phyloP scores from a whole-genome alignment of 352 stramenopile genomes.

The Phytopythium delawarense region DNA sequence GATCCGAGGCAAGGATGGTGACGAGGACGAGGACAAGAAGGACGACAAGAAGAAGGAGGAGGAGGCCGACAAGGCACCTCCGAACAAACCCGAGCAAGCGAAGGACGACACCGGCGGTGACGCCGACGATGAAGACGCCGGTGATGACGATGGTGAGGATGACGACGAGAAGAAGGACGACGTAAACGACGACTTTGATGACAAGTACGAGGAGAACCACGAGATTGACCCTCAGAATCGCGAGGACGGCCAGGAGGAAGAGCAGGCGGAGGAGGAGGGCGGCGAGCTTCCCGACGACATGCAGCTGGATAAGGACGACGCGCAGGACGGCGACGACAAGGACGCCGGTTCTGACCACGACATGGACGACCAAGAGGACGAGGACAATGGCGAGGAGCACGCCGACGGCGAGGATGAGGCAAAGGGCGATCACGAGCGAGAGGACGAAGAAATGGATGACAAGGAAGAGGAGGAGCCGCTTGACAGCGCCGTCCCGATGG shows the following conservation, averaged over 20 bases:
- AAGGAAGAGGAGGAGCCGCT: constrained; percentile 61
- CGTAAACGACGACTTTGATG: constrained; percentile 90
- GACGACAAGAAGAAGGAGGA: constrained; percentile 62
- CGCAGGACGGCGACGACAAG: constrained; percentile 32
- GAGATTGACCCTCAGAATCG: constrained; percentile 53
- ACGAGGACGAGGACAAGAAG: constrained; percentile 79
- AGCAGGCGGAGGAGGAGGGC: constrained; percentile 59
- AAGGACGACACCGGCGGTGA: constrained; percentile 33
- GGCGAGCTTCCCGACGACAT: constrained; percentile 80
- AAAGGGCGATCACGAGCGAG: constrained; percentile 33
- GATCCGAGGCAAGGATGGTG: constrained; percentile 87
- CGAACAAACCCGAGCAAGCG: constrained; percentile 45
- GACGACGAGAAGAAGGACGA: constrained; percentile 78
- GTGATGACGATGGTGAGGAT: constrained; percentile 30
- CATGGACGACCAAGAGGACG: constrained; percentile 49
- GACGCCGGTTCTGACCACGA: constrained; percentile 55
- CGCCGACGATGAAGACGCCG: constrained; percentile 30
- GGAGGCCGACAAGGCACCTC: constrained; percentile 39
- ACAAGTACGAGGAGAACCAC: constrained; percentile 81
- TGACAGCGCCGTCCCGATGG: constrained; percentile 65
- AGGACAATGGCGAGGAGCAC: constrained; percentile 27
- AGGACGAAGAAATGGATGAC: constrained; percentile 54
- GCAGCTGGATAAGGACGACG: constrained; percentile 70
- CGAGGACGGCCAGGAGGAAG: constrained; percentile 46
- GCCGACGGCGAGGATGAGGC: constrained; percentile 27